Evolutionary conservation across 208 protist genomes (phyloP).

Genomic region (Crithidia expoeki): DNA sequence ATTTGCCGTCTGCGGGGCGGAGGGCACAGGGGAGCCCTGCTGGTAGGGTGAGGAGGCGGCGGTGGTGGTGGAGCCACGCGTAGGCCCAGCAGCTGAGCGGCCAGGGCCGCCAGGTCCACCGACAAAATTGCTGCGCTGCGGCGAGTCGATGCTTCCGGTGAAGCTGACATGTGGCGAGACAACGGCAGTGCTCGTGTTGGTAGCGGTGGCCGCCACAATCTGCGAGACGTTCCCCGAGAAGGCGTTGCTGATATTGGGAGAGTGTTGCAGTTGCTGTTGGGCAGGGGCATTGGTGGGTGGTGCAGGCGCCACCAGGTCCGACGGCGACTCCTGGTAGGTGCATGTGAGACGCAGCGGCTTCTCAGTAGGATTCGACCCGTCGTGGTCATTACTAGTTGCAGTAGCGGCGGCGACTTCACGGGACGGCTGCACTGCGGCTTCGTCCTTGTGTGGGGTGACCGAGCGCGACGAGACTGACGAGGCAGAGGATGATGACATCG

Average conservation of each 20-base stretch:
- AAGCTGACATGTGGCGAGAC: not conserved
- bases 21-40: slow-evolving; percentile 27
- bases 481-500: slow-evolving; percentile 1
- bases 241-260: slow-evolving; percentile 32
- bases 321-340: slow-evolving; percentile 17
- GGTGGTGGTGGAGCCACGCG: not conserved
- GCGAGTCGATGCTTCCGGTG: not conserved
- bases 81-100: not conserved
- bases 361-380: not conserved
- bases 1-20: slow-evolving; percentile 22
- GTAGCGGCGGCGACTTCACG: not conserved
- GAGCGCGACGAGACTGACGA: not conserved
- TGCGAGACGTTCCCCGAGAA: slow-evolving; percentile 35
- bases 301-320: not conserved
- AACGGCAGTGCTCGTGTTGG: not conserved
- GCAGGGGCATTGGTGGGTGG: slow-evolving; percentile 1
- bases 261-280: slow-evolving; percentile 10
- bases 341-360: slow-evolving; percentile 15
- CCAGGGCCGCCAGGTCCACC: slow-evolving; percentile 43
- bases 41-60: not conserved
- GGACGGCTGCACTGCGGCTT: not conserved
- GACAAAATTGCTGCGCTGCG: slow-evolving; percentile 26
- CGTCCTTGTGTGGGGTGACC: not conserved
- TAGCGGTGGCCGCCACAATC: not conserved
- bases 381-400: not conserved